Evolutionary conservation across 441 rosid species (phyloP), one percentile per base, ranked within the genome.

Genomic region (Adansonia rubrostipa): DNA sequence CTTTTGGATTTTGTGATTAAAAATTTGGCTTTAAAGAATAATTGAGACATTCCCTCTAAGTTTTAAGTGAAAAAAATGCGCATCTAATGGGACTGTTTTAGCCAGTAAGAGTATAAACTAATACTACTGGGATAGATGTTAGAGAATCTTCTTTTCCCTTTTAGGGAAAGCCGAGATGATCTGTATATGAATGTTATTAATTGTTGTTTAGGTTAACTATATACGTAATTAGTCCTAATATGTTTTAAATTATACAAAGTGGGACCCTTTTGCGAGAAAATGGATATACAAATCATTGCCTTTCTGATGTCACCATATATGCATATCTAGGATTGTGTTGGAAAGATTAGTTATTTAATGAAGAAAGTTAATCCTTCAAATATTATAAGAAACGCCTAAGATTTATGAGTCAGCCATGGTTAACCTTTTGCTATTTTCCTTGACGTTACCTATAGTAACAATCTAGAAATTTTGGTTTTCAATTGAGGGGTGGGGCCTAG

Each of bases 1-100:
- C 63, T 71, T 45, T 72, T 85, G 77, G 71, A 67, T 80, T 78
- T 75, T 50, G 67, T 77, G 78, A 61, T 74, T 51, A 28, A 76
- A 20, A 64, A 36, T 76, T 80, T 64, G 72, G 14, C 54, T 73
- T 78, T 15, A 70, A 80, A 58, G 75, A 64, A 78, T 73, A 66
- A 78, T 74, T 74, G 2, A 40, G 64, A 44, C 7, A 69, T 56
- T 76, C 42, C 42, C 47, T 13, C 67, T 50, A 71, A 45, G 42
- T 47, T 54, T 11, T 60, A 3, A 10, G 72, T 45, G 68, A 20
- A 58, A 53, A 57, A 60, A 64, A 42, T 0, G 33, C 20, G 56
- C 73, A 71, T 1, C 61, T 28, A 51, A 71, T 66, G 11, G 73
- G 44, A 24, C 22, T 3, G 20, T 51, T 71, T 70, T 70, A 14